A percentile compares a stretch with the other conserved stretches of the same genome.
Conservation (phyloP, 2,329 filamentous ascomycete genomes). For the Penicillium italicum region DNA sequence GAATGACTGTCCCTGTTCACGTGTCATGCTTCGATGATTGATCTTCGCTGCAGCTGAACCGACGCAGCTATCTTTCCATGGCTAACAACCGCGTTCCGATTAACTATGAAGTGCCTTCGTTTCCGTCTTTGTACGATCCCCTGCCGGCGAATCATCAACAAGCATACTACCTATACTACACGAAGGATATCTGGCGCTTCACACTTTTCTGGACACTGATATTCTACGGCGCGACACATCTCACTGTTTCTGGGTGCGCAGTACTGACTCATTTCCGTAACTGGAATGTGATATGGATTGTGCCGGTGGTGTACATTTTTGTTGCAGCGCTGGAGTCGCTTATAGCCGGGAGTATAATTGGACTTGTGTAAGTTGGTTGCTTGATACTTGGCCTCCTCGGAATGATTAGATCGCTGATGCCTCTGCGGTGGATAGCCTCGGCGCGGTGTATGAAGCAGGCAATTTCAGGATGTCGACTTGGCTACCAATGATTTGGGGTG, state of each 20-base stretch:
- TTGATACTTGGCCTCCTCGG: too few relatives aligned
- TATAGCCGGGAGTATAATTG: slow-evolving; percentile 76
- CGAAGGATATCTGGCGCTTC: slow-evolving; percentile 79
- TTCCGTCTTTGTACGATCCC: slow-evolving; percentile 80
- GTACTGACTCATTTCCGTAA: slow-evolving; percentile 62
- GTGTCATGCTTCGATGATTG: neutral
- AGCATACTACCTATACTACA: slow-evolving; percentile 65
- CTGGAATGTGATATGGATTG: slow-evolving; percentile 59
- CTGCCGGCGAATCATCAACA: slow-evolving; percentile 56
- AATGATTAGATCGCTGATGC: neutral
- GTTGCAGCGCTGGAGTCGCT: slow-evolving; percentile 73
- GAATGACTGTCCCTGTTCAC: neutral
- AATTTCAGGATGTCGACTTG: slow-evolving; percentile 91
- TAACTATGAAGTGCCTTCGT: slow-evolving; percentile 66
- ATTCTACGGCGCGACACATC: slow-evolving; percentile 70
- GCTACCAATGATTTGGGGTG: slow-evolving; percentile 85
- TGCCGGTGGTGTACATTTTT: slow-evolving; percentile 66
- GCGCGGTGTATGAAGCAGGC: slow-evolving; percentile 74
- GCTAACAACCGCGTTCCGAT: slow-evolving; percentile 46
- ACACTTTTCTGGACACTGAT: slow-evolving; percentile 83
- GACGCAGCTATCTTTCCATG: slow-evolving; percentile 18
- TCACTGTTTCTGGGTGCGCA: slow-evolving; percentile 68
- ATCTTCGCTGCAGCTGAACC: neutral
- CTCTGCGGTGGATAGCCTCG: slow-evolving; percentile 53
- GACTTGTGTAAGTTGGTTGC: slow-evolving; percentile 62